Base-by-base conservation (phyloP, 2,329 filamentous ascomycete genomes). In the Exophiala dermatitidis region DNA sequence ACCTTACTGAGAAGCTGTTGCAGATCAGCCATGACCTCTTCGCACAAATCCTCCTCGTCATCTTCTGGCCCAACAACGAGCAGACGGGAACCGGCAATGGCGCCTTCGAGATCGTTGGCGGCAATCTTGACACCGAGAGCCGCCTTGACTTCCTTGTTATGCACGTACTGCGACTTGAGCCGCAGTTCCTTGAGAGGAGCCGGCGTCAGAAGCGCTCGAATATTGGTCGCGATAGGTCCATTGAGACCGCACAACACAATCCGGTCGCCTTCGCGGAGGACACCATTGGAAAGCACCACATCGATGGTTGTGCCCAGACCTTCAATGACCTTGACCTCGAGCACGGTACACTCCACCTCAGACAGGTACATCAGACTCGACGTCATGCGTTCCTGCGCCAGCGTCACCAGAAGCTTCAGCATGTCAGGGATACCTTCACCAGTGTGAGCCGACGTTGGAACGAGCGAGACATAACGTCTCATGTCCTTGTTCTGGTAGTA, bases 101-200 rank as follows among this genome's bases (percentile, higher is more conserved):
- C 93, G 58, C 88, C 85, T 70, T 98, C 93, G 26, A 98, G 85
- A 59, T 90, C 90, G 63, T 95, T 94, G 42, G 91, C 93, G 59
- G 90, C 90, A 68, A 98, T 97, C 81, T 98, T 98, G 71, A 98
- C 89, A 86, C 93, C 93, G 66, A 98, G 81, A 5, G 93, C 90
- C 19, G 94, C 93, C 78, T 96, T 98, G 74, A 96, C 90, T 71
- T 95, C 90, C 77, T 98, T 97, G 77, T 98, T 96, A 77, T 98
- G 94, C 31, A 98, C 91, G 66, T 98, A 98, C 59, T 85, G 81
- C 2, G 90, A 95, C 74, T 97, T 97, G 65, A 98, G 82, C 69
- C 94, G 90, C 60, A 98, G 73, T 70, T 98, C 93, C 68, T 89
- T 93, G 68, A 98, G 83, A 56, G 90, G 88, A 7, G 90, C 90